Conservation (phyloP, 495 filamentous ascomycete genomes). For the Penicillium taxi region DNA sequence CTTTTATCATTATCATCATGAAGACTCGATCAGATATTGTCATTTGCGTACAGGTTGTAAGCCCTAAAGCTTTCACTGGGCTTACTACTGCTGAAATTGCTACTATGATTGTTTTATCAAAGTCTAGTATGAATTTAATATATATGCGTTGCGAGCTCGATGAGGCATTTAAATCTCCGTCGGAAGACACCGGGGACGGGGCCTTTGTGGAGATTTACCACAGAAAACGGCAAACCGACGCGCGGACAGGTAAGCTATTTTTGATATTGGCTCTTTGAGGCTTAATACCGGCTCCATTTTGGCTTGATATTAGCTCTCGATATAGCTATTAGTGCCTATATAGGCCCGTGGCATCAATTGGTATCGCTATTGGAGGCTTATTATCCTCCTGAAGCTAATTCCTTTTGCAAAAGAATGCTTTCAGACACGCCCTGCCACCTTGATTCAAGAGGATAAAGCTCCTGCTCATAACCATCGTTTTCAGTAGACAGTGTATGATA, state of each 20-base stretch:
- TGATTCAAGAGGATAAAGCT: constrained; percentile 16
- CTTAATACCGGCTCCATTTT: no score
- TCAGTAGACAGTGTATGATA: constrained; percentile 14
- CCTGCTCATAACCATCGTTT: constrained; percentile 12
- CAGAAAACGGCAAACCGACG: constrained; percentile 15
- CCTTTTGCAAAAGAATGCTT: constrained; percentile 22
- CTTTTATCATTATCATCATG: no score
- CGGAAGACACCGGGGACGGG: constrained; percentile 1
- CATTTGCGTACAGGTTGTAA: no score
- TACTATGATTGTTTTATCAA: no score
- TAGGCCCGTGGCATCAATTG: constrained; percentile 15
- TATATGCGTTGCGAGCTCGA: constrained; percentile 7
- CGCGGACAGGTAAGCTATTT: no score
- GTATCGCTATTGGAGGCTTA: constrained; percentile 15
- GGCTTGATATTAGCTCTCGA: no score
- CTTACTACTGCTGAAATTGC: no score
- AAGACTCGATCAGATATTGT: no score
- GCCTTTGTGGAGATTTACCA: constrained; percentile 18
- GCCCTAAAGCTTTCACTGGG: no score
- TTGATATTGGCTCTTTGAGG: no score
- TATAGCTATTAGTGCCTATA: no score
- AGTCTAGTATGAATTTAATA: no score
- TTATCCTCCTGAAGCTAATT: constrained; percentile 23
- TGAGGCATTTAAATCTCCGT: constrained; percentile 6
- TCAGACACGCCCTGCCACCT: constrained; percentile 7